Percentiles rank a stretch among this genome's conserved stretches.
Evolutionary conservation across 2,329 filamentous ascomycete species (phyloP).

Genomic region (Paraconiothyrium brasiliense): DNA sequence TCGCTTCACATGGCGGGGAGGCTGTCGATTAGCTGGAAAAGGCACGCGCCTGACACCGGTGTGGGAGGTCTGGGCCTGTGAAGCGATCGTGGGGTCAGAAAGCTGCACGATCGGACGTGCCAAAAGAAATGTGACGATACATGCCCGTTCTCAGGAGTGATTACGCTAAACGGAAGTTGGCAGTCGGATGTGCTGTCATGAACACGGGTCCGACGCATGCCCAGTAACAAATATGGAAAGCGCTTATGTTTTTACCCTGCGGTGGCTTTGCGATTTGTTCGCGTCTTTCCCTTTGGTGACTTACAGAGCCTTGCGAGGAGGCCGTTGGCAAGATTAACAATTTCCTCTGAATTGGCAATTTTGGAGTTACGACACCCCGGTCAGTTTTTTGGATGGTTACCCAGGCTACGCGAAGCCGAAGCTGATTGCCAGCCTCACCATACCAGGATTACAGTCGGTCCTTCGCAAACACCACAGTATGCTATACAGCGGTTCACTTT

Average conservation of each 20-base stretch:
- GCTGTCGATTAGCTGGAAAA: neutral
- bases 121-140: neutral
- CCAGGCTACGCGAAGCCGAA: slow-evolving; percentile 1
- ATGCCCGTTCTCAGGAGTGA: neutral
- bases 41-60: neutral
- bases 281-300: neutral
- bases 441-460: neutral
- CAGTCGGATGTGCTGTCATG: neutral
- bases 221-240: neutral
- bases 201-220: neutral
- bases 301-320: neutral
- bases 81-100: slow-evolving; percentile 6
- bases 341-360: slow-evolving; percentile 20
- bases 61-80: neutral
- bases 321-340: slow-evolving; percentile 20
- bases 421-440: neutral
- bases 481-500: neutral
- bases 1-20: slow-evolving; percentile 8
- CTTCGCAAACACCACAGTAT: neutral
- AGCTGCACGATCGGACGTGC: neutral
- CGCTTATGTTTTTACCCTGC: neutral
- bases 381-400: slow-evolving; percentile 6
- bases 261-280: slow-evolving; percentile 1
- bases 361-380: slow-evolving; percentile 7
- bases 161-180: neutral